Evolutionary conservation across 148 eudicot genomes (phyloP), one percentile per base, ranked within the genome.

Genomic region (Cornus florida): DNA sequence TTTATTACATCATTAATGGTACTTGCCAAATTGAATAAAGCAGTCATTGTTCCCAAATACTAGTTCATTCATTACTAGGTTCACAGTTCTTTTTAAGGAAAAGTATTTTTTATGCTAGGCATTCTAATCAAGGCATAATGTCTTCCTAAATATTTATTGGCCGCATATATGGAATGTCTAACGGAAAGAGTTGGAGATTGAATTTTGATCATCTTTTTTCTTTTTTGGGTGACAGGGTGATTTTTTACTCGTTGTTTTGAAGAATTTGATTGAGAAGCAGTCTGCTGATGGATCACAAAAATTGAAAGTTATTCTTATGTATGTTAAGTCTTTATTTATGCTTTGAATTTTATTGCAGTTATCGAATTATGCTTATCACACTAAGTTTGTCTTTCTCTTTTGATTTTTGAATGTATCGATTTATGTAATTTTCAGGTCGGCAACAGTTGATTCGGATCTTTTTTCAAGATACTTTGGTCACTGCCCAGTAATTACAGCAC

Each of bases 241-340:
- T 83, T 96, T 96, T 83, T 86, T 96, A 72, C 91, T 96, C 71
- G 89, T 93, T 81, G 88, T 93, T 77, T 78, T 96, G 84, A 96
- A 92, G 93, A 90, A 83, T 78, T 82, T 92, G 79, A 84, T 96
- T 79, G 91, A 96, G 87, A 96, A 91, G 90, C 94, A 92, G 87
- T 84, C 92, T 74, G 81, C 86, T 75, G 48, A 72, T 62, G 82
- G 93, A 64, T 75, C 85, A 73, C 80, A 85, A 39, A 83, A 84
- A 78, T 84, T 96, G 83, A 96, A 96, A 88, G 90, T 96, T 81
- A 89, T 96, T 88, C 97, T 96, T 75, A 92, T 93, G 99, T 96
- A 90, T 86, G 97, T 64, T 79, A 23, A 43, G 24, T 10, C 16
- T 66, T 46, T 20, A 19, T 48, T 59, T 66, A 33, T 20, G 11